Percentiles rank a stretch among this genome's conserved stretches.
These are phyloP conservation scores for Ceratocystis lukuohia DNA, from an alignment of 2,329 filamentous ascomycete genomes.

Conservation along the genomic window DNA sequence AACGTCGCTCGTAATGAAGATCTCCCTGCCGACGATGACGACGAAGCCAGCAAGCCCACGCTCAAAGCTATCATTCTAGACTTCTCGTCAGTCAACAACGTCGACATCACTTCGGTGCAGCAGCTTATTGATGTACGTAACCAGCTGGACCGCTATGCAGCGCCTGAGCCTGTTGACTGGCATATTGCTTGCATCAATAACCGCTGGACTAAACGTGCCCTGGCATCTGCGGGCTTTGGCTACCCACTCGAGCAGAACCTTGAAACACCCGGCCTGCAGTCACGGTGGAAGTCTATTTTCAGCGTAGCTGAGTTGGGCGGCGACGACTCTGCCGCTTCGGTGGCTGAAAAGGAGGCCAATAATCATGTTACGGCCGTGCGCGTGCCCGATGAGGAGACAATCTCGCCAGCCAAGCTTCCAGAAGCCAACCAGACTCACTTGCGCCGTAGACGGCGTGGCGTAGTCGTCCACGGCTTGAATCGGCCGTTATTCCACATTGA, in stretches of 20 bases:
- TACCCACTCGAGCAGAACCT: slow-evolving; percentile 46
- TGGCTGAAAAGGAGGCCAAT: slow-evolving; percentile 51
- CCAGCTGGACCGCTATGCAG: slow-evolving; percentile 73
- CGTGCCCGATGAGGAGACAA: slow-evolving; percentile 10
- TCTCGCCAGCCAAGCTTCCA: neutral
- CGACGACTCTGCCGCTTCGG: slow-evolving; percentile 51
- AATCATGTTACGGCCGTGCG: slow-evolving; percentile 27
- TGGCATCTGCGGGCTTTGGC: slow-evolving; percentile 78
- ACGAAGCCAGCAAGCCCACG: slow-evolving; percentile 43
- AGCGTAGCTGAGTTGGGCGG: slow-evolving; percentile 78
- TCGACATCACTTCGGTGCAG: slow-evolving; percentile 86
- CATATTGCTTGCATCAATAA: slow-evolving; percentile 91
- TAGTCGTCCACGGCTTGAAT: slow-evolving; percentile 73
- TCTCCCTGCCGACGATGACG: slow-evolving; percentile 19
- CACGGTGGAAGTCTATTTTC: slow-evolving; percentile 89
- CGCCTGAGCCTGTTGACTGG: slow-evolving; percentile 79
- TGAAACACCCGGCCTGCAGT: slow-evolving; percentile 36
- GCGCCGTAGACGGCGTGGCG: slow-evolving; percentile 35
- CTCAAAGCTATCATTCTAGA: slow-evolving; percentile 87
- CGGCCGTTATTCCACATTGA: slow-evolving; percentile 90
- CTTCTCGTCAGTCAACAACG: slow-evolving; percentile 84
- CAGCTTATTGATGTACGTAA: slow-evolving; percentile 88
- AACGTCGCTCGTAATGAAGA: slow-evolving; percentile 25
- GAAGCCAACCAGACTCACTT: neutral
- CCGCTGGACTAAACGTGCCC: slow-evolving; percentile 83